Evolutionary conservation across 345 rosid species (phyloP).

Genomic region (Syzygium jambos): DNA sequence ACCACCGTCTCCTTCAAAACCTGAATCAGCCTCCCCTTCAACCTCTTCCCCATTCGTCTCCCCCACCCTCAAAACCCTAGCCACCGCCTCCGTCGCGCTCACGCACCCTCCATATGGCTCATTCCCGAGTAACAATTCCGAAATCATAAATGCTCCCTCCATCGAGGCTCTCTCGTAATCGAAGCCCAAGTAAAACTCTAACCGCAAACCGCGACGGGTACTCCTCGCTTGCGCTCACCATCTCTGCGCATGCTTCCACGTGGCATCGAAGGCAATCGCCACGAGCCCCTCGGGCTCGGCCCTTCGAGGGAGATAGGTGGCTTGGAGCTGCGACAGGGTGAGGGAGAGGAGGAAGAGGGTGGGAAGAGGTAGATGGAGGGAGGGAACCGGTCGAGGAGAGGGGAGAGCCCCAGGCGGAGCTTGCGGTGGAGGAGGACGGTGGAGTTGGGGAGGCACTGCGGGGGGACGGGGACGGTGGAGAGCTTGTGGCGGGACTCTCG

Average conservation of each 20-base stretch:
- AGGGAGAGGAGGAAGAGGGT: too few species aligned
- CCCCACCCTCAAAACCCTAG: too few species aligned
- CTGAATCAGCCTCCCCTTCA: not conserved
- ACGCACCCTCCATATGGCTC: constrained; percentile 61
- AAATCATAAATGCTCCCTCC: constrained; percentile 66
- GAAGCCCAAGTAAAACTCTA: constrained; percentile 57
- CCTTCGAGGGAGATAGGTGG: too few species aligned
- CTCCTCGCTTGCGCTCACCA: constrained; percentile 64
- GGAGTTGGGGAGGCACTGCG: constrained; percentile 56
- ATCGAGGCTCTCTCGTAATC: constrained; percentile 7
- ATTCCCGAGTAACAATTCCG: constrained; percentile 53
- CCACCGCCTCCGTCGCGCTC: too few species aligned
- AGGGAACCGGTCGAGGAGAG: constrained; percentile 18
- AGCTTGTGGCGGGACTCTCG: constrained; percentile 66
- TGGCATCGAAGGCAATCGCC: constrained; percentile 62
- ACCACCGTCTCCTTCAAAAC: not conserved
- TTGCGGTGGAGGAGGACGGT: constrained; percentile 49
- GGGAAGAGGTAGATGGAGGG: constrained; percentile 71
- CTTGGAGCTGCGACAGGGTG: too few species aligned
- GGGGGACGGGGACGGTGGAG: constrained; percentile 60
- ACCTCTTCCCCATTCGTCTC: not conserved
- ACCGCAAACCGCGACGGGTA: constrained; percentile 39
- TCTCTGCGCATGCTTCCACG: constrained; percentile 93
- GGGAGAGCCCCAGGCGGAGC: constrained; percentile 34
- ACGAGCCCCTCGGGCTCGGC: constrained; percentile 7